Evolutionary conservation across 164 flowering plant species (phyloP), one percentile per base, ranked within the genome.

Genomic region (Pachysandra terminalis): DNA sequence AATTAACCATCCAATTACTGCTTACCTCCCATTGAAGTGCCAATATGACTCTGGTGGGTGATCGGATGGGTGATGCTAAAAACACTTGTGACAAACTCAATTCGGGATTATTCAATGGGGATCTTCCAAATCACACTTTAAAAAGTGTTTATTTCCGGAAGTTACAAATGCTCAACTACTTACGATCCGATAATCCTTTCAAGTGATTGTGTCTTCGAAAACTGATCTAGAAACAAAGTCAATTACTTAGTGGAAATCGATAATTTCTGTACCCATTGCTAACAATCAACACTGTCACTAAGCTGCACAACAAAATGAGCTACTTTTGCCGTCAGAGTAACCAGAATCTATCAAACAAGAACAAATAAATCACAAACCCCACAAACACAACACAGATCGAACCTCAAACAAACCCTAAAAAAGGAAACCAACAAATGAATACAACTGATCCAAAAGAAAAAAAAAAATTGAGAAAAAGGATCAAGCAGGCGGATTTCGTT

Each of bases 361-460:
- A 24, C 23, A 57, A 57, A 22, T 8, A 56, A 14, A 9, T 22
- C 53, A 22, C 28, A 35, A 65, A 54, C 35, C 32, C 26, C 8
- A 19, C 19, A 58, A 19, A 58, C n/a, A 48, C 15, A 45, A 5
- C 24, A 5, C 63, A 58, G 70, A 57, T 67, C 70, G 63, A 58
- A 37, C 24, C 56, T 45, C 22, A 45, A 15, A 25, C 41, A 21
- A 4, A 41, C 56, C n/a, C 55, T n/a, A n/a, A 3, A 40, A 9
- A 41, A 19, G 41, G 21, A 17, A 52, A 26, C 25, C 24, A 35
- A 22, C 60, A 35, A 2, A 15, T 15, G 23, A 14, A 28, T 17
- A 19, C 19, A 19, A 23, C 19, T 27, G 41, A 61, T 7, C 32
- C 8, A 52, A 48, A 61, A 37, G n/a, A 21, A 9, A 58, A 28